These are phyloP conservation scores for Bolboschoenoplectus hybrid DNA, from an alignment of 202 grass and related monocot species.

Conservation along the genomic window DNA sequence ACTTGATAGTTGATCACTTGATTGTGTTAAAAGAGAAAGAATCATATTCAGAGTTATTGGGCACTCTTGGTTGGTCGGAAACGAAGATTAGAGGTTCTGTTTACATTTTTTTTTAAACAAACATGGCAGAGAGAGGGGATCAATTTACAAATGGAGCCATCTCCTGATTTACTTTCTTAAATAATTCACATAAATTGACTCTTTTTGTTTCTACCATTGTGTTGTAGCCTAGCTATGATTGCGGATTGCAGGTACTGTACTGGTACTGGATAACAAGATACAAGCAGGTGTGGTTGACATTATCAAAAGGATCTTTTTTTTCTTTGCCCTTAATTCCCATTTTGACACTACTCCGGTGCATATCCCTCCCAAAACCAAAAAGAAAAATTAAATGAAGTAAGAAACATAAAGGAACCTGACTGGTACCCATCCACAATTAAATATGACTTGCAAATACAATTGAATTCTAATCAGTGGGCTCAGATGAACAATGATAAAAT, in stretches of 20 bases:
- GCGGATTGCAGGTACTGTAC: background rate
- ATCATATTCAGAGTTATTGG: background rate
- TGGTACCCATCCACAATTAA: background rate
- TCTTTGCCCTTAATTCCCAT: background rate
- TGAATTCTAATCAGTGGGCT: background rate
- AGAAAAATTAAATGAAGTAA: background rate
- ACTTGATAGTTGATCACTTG: background rate
- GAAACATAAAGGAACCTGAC: background rate
- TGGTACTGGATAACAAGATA: background rate
- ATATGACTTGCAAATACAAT: background rate
- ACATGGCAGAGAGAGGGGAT: background rate
- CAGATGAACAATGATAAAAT: conserved; percentile 3
- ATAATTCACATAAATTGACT: conserved; percentile 1
- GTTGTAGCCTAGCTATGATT: background rate
- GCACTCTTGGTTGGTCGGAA: background rate
- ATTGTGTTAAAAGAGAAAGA: background rate
- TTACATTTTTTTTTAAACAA: background rate
- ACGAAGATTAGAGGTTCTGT: background rate
- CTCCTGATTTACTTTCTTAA: background rate
- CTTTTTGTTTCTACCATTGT: background rate
- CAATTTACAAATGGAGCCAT: background rate
- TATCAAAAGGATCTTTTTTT: background rate
- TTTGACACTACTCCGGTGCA: background rate
- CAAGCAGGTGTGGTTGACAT: background rate
- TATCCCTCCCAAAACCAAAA: background rate